Percentiles rank a stretch among this genome's conserved stretches.
phyloP scores from a whole-genome alignment of 306 rosid genomes.

The Vigna nakashimae region DNA sequence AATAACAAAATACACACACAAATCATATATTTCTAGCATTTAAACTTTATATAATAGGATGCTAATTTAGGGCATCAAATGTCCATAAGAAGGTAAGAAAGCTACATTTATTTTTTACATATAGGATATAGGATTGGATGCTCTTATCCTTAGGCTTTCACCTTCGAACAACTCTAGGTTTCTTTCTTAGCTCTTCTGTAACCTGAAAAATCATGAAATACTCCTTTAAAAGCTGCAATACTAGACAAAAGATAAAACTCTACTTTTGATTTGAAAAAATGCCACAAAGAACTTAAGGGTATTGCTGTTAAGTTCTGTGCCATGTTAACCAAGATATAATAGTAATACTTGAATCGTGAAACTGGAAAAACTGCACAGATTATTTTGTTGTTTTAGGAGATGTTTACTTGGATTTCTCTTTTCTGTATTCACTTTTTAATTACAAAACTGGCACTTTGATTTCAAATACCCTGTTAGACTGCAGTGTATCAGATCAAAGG shows the following conservation, averaged over 20 bases:
- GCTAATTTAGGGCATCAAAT: not conserved
- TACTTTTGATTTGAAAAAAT: not conserved
- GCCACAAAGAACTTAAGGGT: not conserved
- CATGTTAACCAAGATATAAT: constrained; percentile 10
- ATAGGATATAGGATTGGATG: not conserved
- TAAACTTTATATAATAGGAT: not conserved
- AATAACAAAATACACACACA: not conserved
- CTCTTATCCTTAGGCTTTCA: constrained; percentile 33
- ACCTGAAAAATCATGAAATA: constrained; percentile 41
- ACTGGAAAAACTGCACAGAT: not conserved
- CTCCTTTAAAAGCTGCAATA: not conserved
- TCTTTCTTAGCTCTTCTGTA: constrained; percentile 24
- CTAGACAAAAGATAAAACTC: not conserved
- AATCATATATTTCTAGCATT: not conserved
- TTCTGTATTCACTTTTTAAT: no score
- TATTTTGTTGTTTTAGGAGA: not conserved
- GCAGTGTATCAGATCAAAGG: not conserved
- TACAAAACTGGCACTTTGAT: no score
- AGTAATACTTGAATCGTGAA: not conserved
- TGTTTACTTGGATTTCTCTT: no score
- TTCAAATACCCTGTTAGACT: no score
- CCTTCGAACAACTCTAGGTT: constrained; percentile 11
- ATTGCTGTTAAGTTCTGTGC: not conserved
- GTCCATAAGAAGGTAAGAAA: constrained; percentile 18
- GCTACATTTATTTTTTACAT: constrained; percentile 46